A percentile compares a stretch with the other conserved stretches of the same genome.
These are phyloP conservation scores for Umbelopsis ramanniana DNA, from an alignment of 192 early-diverging fungal genomes.

Conservation along the genomic window DNA sequence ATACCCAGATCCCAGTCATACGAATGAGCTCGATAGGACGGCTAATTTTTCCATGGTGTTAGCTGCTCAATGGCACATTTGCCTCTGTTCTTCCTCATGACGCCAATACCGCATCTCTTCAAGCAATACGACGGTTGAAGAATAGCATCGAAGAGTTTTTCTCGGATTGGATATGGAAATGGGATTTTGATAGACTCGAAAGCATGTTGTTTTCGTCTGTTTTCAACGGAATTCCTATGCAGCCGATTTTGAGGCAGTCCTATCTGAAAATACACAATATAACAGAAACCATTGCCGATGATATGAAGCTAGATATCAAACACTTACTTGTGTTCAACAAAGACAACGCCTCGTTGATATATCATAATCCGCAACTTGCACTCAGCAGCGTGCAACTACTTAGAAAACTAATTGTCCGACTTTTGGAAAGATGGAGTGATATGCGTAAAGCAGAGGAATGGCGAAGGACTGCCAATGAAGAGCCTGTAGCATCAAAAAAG, in stretches of 20 bases:
- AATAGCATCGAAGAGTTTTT: constrained; percentile 61
- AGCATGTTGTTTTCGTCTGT: constrained; percentile 35
- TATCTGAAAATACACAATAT: constrained; percentile 35
- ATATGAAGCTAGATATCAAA: constrained; percentile 18
- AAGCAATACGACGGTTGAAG: constrained; percentile 35
- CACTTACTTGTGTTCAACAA: constrained; percentile 34
- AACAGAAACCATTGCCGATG: constrained; percentile 6
- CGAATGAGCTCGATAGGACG: constrained; percentile 28
- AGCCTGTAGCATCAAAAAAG: constrained; percentile 8
- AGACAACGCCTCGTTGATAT: constrained; percentile 31
- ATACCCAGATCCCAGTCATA: constrained; percentile 22
- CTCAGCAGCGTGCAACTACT: constrained; percentile 29
- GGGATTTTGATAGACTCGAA: constrained; percentile 55
- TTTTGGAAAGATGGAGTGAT: constrained; percentile 20
- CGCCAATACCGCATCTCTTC: not conserved
- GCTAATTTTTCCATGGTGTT: constrained; percentile 18
- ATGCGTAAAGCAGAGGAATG: constrained; percentile 23
- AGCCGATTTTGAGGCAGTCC: constrained; percentile 28
- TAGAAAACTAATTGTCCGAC: constrained; percentile 34
- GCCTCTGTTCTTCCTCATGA: constrained; percentile 29
- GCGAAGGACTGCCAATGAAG: constrained; percentile 10
- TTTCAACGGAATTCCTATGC: constrained; percentile 40
- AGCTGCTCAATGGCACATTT: constrained; percentile 50
- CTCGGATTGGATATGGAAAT: constrained; percentile 59
- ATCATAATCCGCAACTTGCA: constrained; percentile 29